These are phyloP conservation scores for Colletotrichum plurivorum DNA, from an alignment of 2,329 filamentous ascomycete genomes.

Conservation along the genomic window DNA sequence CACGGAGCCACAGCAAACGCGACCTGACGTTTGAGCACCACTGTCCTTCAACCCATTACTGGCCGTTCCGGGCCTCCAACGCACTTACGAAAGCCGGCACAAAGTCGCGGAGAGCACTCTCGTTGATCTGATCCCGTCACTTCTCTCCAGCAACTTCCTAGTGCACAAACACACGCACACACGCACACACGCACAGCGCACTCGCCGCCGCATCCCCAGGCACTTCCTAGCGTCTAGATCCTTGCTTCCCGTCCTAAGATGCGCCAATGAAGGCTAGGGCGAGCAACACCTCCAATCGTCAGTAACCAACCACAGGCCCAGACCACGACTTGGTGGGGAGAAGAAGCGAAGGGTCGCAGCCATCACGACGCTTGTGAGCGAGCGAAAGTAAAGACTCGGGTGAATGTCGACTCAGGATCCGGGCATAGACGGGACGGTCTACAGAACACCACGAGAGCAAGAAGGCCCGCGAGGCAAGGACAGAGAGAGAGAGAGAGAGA, in stretches of 20 bases:
- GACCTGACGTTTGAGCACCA: constrained; percentile 13
- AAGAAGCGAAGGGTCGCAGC: constrained; percentile 29
- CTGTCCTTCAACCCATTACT: not conserved
- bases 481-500: not conserved
- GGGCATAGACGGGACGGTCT: not conserved
- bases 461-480: not conserved
- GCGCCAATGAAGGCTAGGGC: constrained; percentile 24
- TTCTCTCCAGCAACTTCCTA: constrained; percentile 21
- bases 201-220: constrained; percentile 20
- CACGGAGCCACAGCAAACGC: constrained; percentile 1
- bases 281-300: not conserved
- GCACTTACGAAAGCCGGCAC: constrained; percentile 6
- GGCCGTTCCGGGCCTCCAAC: constrained; percentile 6
- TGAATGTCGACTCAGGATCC: not conserved
- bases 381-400: constrained; percentile 5
- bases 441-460: not conserved
- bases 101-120: not conserved
- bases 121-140: constrained; percentile 14
- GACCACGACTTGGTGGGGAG: constrained; percentile 12
- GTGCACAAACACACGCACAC: constrained; percentile 20
- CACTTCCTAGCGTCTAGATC: constrained; percentile 32
- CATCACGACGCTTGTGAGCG: constrained; percentile 29
- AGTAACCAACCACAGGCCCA: constrained; percentile 22
- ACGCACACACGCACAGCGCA: constrained; percentile 24
- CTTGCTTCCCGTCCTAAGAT: constrained; percentile 34